Base-by-base conservation (phyloP, 306 rosid genomes). In the Cicer judaicum region DNA sequence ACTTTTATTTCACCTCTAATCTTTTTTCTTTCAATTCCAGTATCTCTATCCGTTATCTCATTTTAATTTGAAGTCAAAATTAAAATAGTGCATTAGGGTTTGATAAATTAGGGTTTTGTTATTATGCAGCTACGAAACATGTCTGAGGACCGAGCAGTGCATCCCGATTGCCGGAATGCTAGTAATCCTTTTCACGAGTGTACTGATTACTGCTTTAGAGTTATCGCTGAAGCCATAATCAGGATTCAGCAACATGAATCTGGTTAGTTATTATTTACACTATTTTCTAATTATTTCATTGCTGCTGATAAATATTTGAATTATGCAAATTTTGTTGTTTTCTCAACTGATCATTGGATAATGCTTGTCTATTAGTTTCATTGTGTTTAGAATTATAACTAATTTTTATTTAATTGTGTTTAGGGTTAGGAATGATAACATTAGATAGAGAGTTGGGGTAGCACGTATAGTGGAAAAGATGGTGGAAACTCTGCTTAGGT, bases 131-230 rank as follows among this genome's bases (percentile, higher is more conserved):
- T 15, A 43, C 10, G 40, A 6, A 81, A 16, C 18, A 90, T 90
- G 98, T 76, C 89, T 38, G 93, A 84, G 0, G 97, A 89, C 46
- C 84, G 96, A 80, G 90, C 87, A 29, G 96, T 84, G 68, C 96
- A 92, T 88, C 96, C 89, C 2, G 92, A 95, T 84, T 95, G 98
- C 85, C 84, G 98, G 76, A 95, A 95, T 77, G 95, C 96, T 6
- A 75, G 88, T 34, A 95, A 89, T 73, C 97, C 93, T 13, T 90
- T 71, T 79, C 98, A 95, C 62, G 99, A 89, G 68, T 94, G 99
- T 68, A 90, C 83, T 55, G 96, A 94, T 75, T 94, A 78, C 83
- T 94, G 98, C 81, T 92, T 94, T 68, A 80, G 76, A 79, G 76
- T 92, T 10, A 94, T 92, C 0, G 93, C 99, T 46, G 93, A 87